Percentiles rank a stretch among this genome's conserved stretches.
Evolutionary conservation across 371 early-diverging fungal species (phyloP).

Genomic region (Globomyces sp.): DNA sequence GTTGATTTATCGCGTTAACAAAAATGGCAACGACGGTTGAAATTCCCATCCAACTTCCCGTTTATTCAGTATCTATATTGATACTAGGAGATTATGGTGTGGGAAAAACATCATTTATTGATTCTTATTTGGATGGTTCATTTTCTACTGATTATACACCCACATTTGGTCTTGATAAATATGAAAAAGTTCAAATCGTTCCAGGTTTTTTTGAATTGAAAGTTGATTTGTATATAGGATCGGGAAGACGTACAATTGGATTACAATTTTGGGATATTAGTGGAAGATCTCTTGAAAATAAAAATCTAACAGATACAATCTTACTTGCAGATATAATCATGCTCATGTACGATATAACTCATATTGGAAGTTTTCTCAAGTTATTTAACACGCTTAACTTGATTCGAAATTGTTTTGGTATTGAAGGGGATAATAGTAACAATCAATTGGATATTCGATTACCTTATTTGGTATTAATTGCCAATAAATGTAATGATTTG

Average conservation of each 20-base stretch:
- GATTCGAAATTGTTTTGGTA: constrained; percentile 35
- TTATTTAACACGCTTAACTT: constrained; percentile 20
- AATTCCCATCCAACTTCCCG: too few relatives aligned
- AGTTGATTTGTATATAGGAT: neutral
- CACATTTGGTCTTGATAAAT: neutral
- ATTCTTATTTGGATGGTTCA: neutral
- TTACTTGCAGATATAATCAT: constrained; percentile 23
- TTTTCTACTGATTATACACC: neutral
- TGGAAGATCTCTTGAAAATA: constrained; percentile 23
- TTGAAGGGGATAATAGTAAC: neutral
- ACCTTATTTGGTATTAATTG: neutral
- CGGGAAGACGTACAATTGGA: neutral
- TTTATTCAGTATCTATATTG: neutral
- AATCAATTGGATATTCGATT: constrained; percentile 6
- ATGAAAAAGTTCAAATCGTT: neutral
- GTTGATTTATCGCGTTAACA: too few relatives aligned
- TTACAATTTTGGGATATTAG: constrained; percentile 31
- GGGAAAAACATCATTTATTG: constrained; percentile 1
- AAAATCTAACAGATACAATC: constrained; percentile 20
- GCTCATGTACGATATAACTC: constrained; percentile 30
- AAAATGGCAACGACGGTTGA: too few relatives aligned
- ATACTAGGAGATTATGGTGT: constrained; percentile 5
- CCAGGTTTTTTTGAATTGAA: neutral
- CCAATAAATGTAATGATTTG: neutral
- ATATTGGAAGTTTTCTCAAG: constrained; percentile 21